Evolutionary conservation across 768 basidiomycete genomes (phyloP), one percentile per base, ranked within the genome.

Genomic region (Xerocomellus intermedius): DNA sequence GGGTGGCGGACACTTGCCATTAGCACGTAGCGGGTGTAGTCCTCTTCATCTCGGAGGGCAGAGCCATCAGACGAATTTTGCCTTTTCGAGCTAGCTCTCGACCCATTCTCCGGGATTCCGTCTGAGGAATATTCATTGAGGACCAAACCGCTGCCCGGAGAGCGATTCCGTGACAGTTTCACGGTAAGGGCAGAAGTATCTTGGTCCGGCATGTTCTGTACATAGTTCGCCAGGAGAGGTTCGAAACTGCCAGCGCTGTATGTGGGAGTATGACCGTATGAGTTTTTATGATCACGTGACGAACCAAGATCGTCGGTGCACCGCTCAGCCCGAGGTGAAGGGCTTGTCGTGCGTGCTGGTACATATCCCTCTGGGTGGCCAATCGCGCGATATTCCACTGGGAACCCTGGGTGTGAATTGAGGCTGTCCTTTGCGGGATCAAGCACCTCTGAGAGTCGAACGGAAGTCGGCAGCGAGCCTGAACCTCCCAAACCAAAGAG

Each of bases 201-300:
- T 46, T 60, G 65, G 21, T 71, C 65, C 21, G 65, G 52, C 22
- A 43, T 16, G 55, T 61, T 55, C 14, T 73, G 72, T 37, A 69
- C 67, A 53, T 76, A 82, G 13, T 74, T 70, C 24, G 79, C 77
- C 44, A 87, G 70, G 21, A 87, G 72, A 26, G 83, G 83, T 58
- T 87, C 86, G 52, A 78, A 78, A 69, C 85, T 87, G 14, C 79
- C 82, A 2, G 74, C 75, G 56, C 82, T 81, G 42, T 80, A 74
- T 56, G 79, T 78, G 42, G 77, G 72, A 26, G 75, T 73, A 64
- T 83, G 77, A 24, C 73, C 71, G 24, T 66, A 71, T 12, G 70
- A 71, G 36, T 74, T 63, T 63, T 62, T 62, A 42, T 68, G 60
- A 43, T 69, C 63, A 43, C 68, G 65, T 51, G 59, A 66, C 28